Evolutionary conservation across 495 filamentous ascomycete genomes (phyloP).

Genomic region (Penicillium waksmanii): DNA sequence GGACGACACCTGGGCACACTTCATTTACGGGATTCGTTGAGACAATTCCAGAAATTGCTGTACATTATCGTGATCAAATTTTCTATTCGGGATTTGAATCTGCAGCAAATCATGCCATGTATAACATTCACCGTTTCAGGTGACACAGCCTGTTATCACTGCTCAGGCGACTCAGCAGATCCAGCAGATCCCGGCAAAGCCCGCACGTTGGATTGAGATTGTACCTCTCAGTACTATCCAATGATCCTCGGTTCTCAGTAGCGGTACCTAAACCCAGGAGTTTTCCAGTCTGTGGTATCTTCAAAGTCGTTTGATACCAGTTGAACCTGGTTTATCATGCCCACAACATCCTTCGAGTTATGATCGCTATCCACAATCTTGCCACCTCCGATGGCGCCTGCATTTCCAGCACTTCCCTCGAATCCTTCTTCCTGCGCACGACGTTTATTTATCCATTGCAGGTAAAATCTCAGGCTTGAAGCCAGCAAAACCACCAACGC

Average conservation of each 20-base stretch:
- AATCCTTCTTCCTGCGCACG: conserved; percentile 46
- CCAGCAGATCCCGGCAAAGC: conserved; percentile 6
- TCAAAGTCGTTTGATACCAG: conserved; percentile 48
- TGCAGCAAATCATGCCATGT: conserved; percentile 3
- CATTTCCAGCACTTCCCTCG: conserved; percentile 41
- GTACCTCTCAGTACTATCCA: background rate
- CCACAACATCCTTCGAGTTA: conserved; percentile 24
- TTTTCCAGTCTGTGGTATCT: conserved; percentile 58
- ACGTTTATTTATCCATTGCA: conserved; percentile 43
- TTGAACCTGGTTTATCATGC: conserved; percentile 33
- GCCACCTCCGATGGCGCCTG: conserved; percentile 40
- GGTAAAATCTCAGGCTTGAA: conserved; percentile 43
- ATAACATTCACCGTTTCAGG: background rate
- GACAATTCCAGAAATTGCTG: background rate
- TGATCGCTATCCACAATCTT: conserved; percentile 35
- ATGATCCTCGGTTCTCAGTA: conserved; percentile 10
- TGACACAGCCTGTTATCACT: background rate
- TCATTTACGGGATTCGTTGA: background rate
- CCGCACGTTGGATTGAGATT: background rate
- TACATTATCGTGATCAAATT: background rate
- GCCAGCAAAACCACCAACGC: conserved; percentile 44
- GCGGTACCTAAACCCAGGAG: conserved; percentile 55
- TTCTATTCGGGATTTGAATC: background rate
- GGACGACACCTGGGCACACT: no score
- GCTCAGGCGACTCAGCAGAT: background rate